Evolutionary conservation across 2,329 filamentous ascomycete species (phyloP).

Genomic region (Exophiala oligosperma): DNA sequence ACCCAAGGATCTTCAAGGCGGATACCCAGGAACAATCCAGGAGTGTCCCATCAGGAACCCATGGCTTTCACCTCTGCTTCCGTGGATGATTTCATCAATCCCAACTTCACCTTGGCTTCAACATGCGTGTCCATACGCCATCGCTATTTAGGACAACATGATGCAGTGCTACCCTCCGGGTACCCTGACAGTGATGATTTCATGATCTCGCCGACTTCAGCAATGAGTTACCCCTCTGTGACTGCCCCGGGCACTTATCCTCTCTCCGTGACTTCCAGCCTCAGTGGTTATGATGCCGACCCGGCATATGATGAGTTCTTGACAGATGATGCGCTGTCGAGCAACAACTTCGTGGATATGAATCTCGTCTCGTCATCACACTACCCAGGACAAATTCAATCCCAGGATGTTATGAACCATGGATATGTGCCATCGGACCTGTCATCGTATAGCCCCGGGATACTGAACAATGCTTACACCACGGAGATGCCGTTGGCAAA

Average conservation of each 20-base stretch:
- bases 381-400: conserved; percentile 12
- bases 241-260: conserved; percentile 9
- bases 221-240: conserved; percentile 15
- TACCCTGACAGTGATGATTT: conserved; percentile 19
- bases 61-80: conserved; percentile 16
- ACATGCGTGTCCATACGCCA: conserved; percentile 7
- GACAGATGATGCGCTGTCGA: conserved; percentile 16
- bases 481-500: conserved; percentile 8
- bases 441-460: conserved; percentile 10
- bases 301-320: conserved; percentile 18
- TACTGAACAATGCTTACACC: conserved; percentile 13
- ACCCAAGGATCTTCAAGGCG: conserved; percentile 16
- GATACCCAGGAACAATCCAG: conserved; percentile 19
- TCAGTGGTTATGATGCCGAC: conserved; percentile 14
- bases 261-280: conserved; percentile 14
- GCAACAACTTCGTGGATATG: conserved; percentile 7
- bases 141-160: conserved; percentile 6
- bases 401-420: conserved; percentile 16
- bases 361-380: conserved; percentile 10
- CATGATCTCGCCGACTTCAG: conserved; percentile 13
- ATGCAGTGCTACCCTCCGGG: conserved; percentile 5
- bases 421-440: conserved; percentile 16
- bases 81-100: conserved; percentile 15
- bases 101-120: conserved; percentile 24
- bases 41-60: conserved; percentile 15